Base-by-base conservation (phyloP, 2,329 filamentous ascomycete genomes). In the Arthroderma sp. region DNA sequence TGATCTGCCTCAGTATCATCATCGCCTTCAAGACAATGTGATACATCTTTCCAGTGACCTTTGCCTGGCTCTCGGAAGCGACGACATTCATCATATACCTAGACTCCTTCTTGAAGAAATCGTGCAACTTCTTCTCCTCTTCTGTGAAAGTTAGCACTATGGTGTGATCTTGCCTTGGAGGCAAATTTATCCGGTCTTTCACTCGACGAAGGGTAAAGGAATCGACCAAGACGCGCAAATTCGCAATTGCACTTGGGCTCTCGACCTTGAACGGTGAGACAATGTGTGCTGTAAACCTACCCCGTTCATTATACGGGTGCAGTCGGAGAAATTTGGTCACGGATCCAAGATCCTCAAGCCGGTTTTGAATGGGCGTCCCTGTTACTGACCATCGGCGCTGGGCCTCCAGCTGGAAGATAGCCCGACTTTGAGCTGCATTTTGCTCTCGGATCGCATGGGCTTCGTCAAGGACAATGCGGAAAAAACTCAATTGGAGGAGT, bases 311-410 rank as follows among this genome's bases (percentile, higher is more conserved):
- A 56, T 96, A 96, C 0, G 89, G 89, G 54, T 80, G 79, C 9
- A 96, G 70, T 9, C 83, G 79, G 36, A 96, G 69, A 57, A 96
- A 96, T 30, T 82, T 84, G 47, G 94, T 79, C 2, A 96, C 70
- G 1, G 89, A 84, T 9, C 86, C 84, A 22, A 96, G 72, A 60
- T 98, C 91, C 52, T 93, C 87, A 2, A 96, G 72, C 3, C 85
- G 81, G 58, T 98, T 98, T 63, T 96, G 89, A 6, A 96, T 85
- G 0, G 88, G 91, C 0, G 91, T 96, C 44, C 89, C 91, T 0
- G 91, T 96, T n/a, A 96, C 86, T 2, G 88, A 89, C 91, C 91
- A 98, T 31, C 88, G 81, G 30, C 88, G 78, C 57, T 84, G 76
- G 2, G 87, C 85, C 48, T 83, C 74, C 2, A 96, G 70, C 15